A percentile compares a stretch with the other conserved stretches of the same genome.
Conservation (phyloP, 768 basidiomycete species). For the Chalciporus pseudorubinellus region DNA sequence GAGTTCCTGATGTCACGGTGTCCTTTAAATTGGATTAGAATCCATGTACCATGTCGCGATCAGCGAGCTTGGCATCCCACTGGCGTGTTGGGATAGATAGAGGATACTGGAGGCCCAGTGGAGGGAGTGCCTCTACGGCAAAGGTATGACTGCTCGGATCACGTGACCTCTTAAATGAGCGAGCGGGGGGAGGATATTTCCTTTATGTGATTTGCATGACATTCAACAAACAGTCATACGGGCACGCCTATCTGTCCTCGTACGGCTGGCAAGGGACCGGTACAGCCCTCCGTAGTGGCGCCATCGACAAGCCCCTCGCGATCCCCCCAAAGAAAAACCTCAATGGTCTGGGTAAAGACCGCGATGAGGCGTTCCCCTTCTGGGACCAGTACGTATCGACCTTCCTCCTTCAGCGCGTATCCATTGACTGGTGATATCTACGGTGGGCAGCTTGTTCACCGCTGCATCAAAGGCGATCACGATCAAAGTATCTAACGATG, state of each 20-base stretch:
- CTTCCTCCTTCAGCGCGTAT: neutral
- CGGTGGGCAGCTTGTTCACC: constrained; percentile 54
- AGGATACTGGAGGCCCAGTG: no score
- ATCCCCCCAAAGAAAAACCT: constrained; percentile 83
- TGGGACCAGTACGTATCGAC: constrained; percentile 85
- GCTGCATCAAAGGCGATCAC: constrained; percentile 82
- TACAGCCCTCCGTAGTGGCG: constrained; percentile 78
- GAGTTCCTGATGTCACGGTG: no score
- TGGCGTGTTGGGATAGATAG: no score
- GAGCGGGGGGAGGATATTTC: no score
- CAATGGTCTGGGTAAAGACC: constrained; percentile 86
- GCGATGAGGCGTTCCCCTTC: constrained; percentile 95
- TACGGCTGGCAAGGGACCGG: constrained; percentile 92
- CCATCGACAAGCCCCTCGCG: constrained; percentile 71
- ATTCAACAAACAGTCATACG: constrained; percentile 27
- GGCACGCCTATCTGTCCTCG: constrained; percentile 66
- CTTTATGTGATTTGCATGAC: no score
- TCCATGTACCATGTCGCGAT: no score
- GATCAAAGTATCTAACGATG: constrained; percentile 57
- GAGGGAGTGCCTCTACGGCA: neutral
- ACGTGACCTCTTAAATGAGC: no score
- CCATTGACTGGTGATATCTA: neutral
- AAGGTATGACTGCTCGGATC: neutral
- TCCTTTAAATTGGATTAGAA: no score
- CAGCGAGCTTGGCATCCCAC: no score